Evolutionary conservation across 257 asterid genomes (phyloP).

Genomic region (Solanum clarkiae): DNA sequence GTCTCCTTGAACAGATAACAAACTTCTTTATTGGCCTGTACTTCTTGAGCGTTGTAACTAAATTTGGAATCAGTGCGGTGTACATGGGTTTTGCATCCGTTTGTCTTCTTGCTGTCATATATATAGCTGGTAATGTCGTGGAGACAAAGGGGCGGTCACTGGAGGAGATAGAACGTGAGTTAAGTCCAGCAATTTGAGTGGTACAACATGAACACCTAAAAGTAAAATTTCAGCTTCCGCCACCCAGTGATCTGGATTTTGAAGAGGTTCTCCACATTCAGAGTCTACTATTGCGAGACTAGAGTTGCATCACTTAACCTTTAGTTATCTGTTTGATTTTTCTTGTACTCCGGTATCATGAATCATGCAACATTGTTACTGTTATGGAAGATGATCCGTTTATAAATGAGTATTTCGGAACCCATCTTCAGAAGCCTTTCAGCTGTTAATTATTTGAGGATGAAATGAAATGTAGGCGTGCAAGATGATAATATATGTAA

Average conservation of each 20-base stretch:
- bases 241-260: background rate
- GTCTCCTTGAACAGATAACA: slow-evolving; percentile 43
- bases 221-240: background rate
- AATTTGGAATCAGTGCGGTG: slow-evolving; percentile 78
- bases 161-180: slow-evolving; percentile 83
- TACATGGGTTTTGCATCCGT: slow-evolving; percentile 80
- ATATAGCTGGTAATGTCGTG: slow-evolving; percentile 65
- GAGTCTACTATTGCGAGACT: background rate
- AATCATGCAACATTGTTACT: background rate
- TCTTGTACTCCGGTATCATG: background rate
- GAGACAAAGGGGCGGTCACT: slow-evolving; percentile 91
- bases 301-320: background rate
- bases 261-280: background rate
- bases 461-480: background rate
- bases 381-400: background rate
- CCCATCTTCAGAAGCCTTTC: background rate
- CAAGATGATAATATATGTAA: background rate
- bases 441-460: background rate
- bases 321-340: background rate
- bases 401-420: background rate
- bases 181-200: slow-evolving; percentile 41
- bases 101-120: slow-evolving; percentile 64
- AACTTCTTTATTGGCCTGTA: slow-evolving; percentile 80
- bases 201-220: background rate
- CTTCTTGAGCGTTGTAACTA: slow-evolving; percentile 76